Base-by-base conservation (phyloP, 1,139 yeast genomes). In the Yamadazyma pseudoaaseri region DNA sequence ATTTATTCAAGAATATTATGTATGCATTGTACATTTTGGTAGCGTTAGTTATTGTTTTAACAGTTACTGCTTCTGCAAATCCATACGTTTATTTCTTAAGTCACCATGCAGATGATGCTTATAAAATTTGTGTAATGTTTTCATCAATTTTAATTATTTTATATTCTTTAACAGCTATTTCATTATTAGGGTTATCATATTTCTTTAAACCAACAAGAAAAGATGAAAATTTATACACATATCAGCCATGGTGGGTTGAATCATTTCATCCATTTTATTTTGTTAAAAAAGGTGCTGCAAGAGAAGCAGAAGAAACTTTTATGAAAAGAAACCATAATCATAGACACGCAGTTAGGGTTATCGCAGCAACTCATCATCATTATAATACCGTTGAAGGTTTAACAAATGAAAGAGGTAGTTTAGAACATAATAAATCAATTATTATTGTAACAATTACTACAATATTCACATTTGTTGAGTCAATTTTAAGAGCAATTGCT, bases 161-260 rank as follows among this genome's bases (percentile, higher is more conserved):
- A 16, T 66, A 66, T 47, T 54, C 67, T 3, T 53, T 64, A 37
- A 65, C 71, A 1, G 52, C 70, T 20, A 49, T 61, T 27, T 36
- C 59, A 13, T 64, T 67, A 49, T 54, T 66, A 36, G 58, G 47
- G 3, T 56, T 66, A 47, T 62, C 72, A 2, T 66, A 62, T 41
- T 61, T 65, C 47, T 62, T 67, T 44, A 64, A 66, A 30, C 71
- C 73, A 22, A 61, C 70, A 32, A 43, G 50, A 33, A 66, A 66
- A 44, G 73, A 67, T 51, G 71, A 65, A 42, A 58, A 56, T 36
- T 56, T 65, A 38, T 65, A 65, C 49, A 65, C 72, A 9, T 67
- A 64, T 43, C 73, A 68, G 43, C 72, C 73, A 20, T 67, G 73
- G 73, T 68, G 73, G 73, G 58, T 68, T 41, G 71, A 66, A 45